A percentile compares a stretch with the other conserved stretches of the same genome.
Conservation (phyloP, 2,329 filamentous ascomycete species). For the Thyridium curvatum region DNA sequence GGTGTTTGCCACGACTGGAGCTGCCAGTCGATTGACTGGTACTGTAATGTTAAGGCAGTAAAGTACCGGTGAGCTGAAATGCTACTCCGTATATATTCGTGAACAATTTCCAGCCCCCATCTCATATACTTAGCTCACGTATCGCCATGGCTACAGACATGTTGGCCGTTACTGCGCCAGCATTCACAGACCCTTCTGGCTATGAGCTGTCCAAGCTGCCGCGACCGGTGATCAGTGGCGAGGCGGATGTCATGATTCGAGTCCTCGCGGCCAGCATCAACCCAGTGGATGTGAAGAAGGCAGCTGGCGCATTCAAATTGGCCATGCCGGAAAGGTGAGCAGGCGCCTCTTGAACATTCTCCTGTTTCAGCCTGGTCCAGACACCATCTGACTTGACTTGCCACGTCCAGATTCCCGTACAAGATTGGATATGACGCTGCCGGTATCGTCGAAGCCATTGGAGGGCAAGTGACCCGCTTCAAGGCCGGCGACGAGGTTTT, state of each 20-base stretch:
- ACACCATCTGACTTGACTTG: too few relatives aligned
- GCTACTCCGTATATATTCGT: too few relatives aligned
- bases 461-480: slow-evolving; percentile 22
- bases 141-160: too few relatives aligned
- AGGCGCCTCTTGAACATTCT: too few relatives aligned
- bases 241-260: slow-evolving; percentile 23
- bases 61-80: too few relatives aligned
- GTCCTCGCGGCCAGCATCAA: slow-evolving; percentile 38
- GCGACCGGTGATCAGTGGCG: slow-evolving; percentile 12
- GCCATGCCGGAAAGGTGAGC: slow-evolving; percentile 22
- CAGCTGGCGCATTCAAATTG: slow-evolving; percentile 24
- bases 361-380: too few relatives aligned
- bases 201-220: slow-evolving; percentile 12
- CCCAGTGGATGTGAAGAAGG: slow-evolving; percentile 36
- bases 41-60: too few relatives aligned
- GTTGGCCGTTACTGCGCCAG: slow-evolving; percentile 2
- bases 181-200: slow-evolving; percentile 12
- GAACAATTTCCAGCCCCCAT: too few relatives aligned
- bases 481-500: slow-evolving; percentile 10
- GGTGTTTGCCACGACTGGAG: too few relatives aligned
- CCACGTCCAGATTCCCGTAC: slow-evolving; percentile 27
- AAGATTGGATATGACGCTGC: slow-evolving; percentile 35
- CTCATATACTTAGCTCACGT: too few relatives aligned
- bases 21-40: too few relatives aligned
- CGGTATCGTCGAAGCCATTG: slow-evolving; percentile 28